phyloP scores from a whole-genome alignment of 179 eudicot species.

The Spinacia oleracea region DNA sequence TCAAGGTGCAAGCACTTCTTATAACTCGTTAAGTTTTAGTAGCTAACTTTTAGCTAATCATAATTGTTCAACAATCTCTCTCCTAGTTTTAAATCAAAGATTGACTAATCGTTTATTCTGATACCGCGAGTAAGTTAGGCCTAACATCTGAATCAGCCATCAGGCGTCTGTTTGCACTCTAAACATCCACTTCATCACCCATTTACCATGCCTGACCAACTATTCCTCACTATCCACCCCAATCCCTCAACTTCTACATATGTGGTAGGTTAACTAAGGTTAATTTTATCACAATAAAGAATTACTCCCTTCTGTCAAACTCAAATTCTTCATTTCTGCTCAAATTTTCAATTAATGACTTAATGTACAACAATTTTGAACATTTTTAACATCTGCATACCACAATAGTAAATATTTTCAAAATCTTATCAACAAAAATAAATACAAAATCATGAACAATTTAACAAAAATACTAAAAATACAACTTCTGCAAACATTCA shows the following conservation, averaged over 20 bases:
- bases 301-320: neutral
- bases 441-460: neutral
- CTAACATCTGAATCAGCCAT: neutral
- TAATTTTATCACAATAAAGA: neutral
- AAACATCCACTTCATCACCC: neutral
- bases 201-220: neutral
- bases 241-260: neutral
- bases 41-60: neutral
- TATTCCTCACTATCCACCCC: neutral
- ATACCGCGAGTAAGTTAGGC: neutral
- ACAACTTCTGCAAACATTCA: neutral
- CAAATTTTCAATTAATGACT: neutral
- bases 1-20: neutral
- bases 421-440: neutral
- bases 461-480: neutral
- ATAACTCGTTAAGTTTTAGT: neutral
- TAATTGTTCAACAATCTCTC: neutral
- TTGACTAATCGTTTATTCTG: too few species aligned
- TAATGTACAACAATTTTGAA: neutral
- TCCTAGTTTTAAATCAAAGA: neutral
- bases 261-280: neutral
- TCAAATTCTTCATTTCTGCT: neutral
- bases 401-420: neutral
- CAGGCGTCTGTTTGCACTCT: neutral
- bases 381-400: neutral